A percentile compares a stretch with the other conserved stretches of the same genome.
Conservation (phyloP, 2,329 filamentous ascomycete genomes). For the Ophiocordyceps sinensis region DNA sequence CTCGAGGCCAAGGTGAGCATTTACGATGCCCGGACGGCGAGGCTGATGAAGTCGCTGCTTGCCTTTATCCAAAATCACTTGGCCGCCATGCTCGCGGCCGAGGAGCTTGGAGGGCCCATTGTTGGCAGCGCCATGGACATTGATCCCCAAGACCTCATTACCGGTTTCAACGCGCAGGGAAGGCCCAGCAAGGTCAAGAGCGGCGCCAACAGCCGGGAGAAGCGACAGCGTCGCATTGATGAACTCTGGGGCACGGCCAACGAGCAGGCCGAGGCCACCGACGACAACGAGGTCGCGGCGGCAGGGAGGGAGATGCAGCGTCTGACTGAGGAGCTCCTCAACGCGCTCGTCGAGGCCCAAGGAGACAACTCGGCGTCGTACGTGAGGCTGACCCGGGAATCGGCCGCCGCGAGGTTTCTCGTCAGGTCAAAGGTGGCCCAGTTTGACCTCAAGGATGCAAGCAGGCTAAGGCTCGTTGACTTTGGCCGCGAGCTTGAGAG, state of each 20-base stretch:
- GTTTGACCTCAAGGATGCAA: slow-evolving; percentile 50
- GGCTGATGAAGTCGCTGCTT: slow-evolving; percentile 49
- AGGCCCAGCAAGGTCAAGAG: slow-evolving; percentile 35
- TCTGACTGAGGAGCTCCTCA: slow-evolving; percentile 46
- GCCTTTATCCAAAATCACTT: slow-evolving; percentile 58
- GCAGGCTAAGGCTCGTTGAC: slow-evolving; percentile 42
- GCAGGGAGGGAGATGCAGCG: slow-evolving; percentile 43
- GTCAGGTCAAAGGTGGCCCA: slow-evolving; percentile 51
- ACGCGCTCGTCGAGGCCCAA: slow-evolving; percentile 37
- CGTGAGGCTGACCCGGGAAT: slow-evolving; percentile 42
- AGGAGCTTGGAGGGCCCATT: slow-evolving; percentile 70
- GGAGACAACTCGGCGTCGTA: slow-evolving; percentile 43
- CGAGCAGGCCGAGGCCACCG: slow-evolving; percentile 9
- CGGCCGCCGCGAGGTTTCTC: slow-evolving; percentile 48
- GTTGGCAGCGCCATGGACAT: slow-evolving; percentile 60
- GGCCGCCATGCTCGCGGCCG: slow-evolving; percentile 63
- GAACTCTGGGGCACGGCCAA: slow-evolving; percentile 41
- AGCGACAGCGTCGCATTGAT: slow-evolving; percentile 45
- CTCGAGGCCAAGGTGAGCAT: slow-evolving; percentile 42
- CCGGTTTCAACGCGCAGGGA: slow-evolving; percentile 45
- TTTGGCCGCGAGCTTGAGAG: slow-evolving; percentile 50
- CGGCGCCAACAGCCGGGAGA: slow-evolving; percentile 24
- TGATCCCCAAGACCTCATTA: slow-evolving; percentile 41
- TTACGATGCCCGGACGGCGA: slow-evolving; percentile 46
- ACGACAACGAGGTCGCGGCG: slow-evolving; percentile 32